A percentile compares a stretch with the other conserved stretches of the same genome.
phyloP scores from a whole-genome alignment of 2,329 filamentous ascomycete genomes.

The Myotisia sp. region DNA sequence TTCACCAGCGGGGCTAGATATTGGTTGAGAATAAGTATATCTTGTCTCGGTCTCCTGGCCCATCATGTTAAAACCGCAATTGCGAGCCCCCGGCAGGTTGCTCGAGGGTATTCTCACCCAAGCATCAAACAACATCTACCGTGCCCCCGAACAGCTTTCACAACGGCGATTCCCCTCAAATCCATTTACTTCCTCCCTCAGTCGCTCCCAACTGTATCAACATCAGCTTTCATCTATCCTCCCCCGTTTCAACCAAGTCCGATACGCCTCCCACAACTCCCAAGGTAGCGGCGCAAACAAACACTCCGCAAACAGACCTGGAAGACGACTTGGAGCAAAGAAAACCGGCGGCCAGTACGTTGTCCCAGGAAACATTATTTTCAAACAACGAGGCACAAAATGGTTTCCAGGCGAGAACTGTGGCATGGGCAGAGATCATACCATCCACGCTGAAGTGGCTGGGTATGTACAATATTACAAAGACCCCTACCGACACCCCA shows the following conservation, averaged over 20 bases:
- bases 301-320: constrained; percentile 52
- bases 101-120: constrained; percentile 25
- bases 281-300: constrained; percentile 50
- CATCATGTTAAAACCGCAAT: constrained; percentile 31
- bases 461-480: constrained; percentile 97
- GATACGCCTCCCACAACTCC: constrained; percentile 50
- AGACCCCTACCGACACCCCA: constrained; percentile 67
- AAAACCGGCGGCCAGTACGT: constrained; percentile 87
- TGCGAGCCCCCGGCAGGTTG: constrained; percentile 25
- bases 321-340: constrained; percentile 89
- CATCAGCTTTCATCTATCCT: constrained; percentile 19
- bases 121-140: constrained; percentile 4
- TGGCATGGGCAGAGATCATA: constrained; percentile 90
- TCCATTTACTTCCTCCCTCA: constrained; percentile 3
- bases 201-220: constrained; percentile 1
- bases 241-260: constrained; percentile 33
- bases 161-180: constrained; percentile 12
- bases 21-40: too few species aligned
- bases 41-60: constrained; percentile 5
- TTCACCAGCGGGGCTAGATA: too few species aligned
- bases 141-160: constrained; percentile 10
- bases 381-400: constrained; percentile 83
- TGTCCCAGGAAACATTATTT: constrained; percentile 92
- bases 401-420: constrained; percentile 96
- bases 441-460: constrained; percentile 69